Evolutionary conservation across 768 basidiomycete genomes (phyloP), one percentile per base, ranked within the genome.

Genomic region (Tulasnella sp.): DNA sequence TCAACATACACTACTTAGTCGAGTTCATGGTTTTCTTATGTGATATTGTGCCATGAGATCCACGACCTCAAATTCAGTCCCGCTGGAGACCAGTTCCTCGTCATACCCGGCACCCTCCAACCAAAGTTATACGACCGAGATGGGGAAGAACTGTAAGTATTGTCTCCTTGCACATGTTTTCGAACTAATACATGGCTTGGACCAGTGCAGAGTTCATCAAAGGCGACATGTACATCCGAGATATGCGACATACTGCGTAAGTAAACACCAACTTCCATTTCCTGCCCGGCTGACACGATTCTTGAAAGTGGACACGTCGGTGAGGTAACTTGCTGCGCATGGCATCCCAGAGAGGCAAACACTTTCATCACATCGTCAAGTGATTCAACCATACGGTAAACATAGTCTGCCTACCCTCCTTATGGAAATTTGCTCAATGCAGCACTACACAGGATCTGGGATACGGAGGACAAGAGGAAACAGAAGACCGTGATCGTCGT

Each of bases 171-270:
- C 11, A 12, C 39, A 14, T n/a, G 31, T 19, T 15, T 29, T 51
- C 19, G 15, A 25, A 49, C 36, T 31, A 35, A 61, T 64, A 12
- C 25, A 40, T 57, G 57, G 43, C 14, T 32, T 27, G 39, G 8
- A 40, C 58, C 32, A 68, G 72, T 25, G 67, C 69, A 1, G 70
- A 70, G 56, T 75, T 66, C 68, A 75, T 90, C 66, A 98, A 98
- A 72, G 96, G 96, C 32, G 96, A 99, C 71, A 89, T 87, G 59
- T 99, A 98, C 68, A 87, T 99, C 63, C 84, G 96, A 56, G 96
- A 99, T 71, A 93, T 99, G 88, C 90, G 90, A 70, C 84, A 98
- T 67, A 99, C 96, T n/a, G 77, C 84, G 94, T 94, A 64, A 62
- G 91, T 73, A 48, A 15, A 12, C 7, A 14, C 19, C 58, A 27